Evolutionary conservation across 1,284 basidiomycete genomes (phyloP).

Genomic region (Tetrapyrgos nigripes): DNA sequence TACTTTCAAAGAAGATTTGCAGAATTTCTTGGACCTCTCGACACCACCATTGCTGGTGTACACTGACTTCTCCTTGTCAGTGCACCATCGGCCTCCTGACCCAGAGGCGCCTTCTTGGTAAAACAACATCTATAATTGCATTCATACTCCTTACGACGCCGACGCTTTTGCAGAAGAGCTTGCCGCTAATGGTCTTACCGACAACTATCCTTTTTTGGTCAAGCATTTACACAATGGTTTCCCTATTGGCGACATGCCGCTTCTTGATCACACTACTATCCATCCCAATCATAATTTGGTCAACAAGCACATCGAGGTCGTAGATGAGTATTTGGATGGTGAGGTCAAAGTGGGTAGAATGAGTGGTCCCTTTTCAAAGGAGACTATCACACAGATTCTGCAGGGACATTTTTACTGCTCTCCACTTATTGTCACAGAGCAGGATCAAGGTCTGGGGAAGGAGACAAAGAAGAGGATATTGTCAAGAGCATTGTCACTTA

Average conservation of each 20-base stretch:
- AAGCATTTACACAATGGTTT: slow-evolving; percentile 24
- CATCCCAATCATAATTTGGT: slow-evolving; percentile 31
- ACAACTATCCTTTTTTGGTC: not conserved
- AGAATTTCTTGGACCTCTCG: not conserved
- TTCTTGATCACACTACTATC: slow-evolving; percentile 20
- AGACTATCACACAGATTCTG: slow-evolving; percentile 4
- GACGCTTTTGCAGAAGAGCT: slow-evolving; percentile 1
- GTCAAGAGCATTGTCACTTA: too few species aligned
- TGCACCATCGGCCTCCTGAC: not conserved
- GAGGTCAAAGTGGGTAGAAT: slow-evolving; percentile 12
- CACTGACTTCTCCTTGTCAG: not conserved
- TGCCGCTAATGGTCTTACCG: not conserved
- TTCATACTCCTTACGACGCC: slow-evolving; percentile 6
- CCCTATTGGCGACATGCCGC: slow-evolving; percentile 37
- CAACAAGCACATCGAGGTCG: not conserved
- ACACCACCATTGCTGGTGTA: not conserved
- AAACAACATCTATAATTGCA: not conserved
- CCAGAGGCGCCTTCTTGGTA: not conserved
- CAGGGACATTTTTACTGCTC: slow-evolving; percentile 15
- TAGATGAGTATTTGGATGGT: slow-evolving; percentile 11
- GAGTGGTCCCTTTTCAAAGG: slow-evolving; percentile 16
- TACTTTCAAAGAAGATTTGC: too few species aligned
- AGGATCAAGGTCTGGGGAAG: slow-evolving; percentile 9
- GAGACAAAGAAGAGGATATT: slow-evolving; percentile 3
- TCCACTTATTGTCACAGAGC: slow-evolving; percentile 14